phyloP scores from a whole-genome alignment of 129 eudicot genomes.

The Tagetes erecta region DNA sequence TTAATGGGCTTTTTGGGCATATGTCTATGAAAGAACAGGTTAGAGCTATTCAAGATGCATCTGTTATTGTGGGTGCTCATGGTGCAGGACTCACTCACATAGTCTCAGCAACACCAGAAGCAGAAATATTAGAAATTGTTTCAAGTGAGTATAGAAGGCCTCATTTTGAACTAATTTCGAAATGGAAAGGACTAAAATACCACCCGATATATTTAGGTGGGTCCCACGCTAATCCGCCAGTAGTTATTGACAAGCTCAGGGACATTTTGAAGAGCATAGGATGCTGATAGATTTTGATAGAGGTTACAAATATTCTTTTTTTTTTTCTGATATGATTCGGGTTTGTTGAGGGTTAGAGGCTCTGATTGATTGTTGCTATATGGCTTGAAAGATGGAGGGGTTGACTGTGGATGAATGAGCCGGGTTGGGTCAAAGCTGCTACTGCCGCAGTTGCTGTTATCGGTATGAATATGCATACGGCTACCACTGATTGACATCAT shows the following conservation, averaged over 20 bases:
- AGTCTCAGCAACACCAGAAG: constrained; percentile 67
- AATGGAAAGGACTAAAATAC: constrained; percentile 90
- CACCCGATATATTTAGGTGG: constrained; percentile 63
- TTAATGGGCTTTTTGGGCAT: constrained; percentile 84
- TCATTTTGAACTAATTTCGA: constrained; percentile 72
- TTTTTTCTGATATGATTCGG: background rate
- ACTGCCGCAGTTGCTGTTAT: constrained; percentile 13
- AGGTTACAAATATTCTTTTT: background rate
- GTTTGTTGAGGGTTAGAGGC: background rate
- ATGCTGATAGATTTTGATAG: constrained; percentile 41
- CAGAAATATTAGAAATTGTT: constrained; percentile 73
- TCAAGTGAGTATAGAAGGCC: constrained; percentile 76
- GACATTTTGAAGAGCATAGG: constrained; percentile 62
- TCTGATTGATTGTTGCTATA: background rate
- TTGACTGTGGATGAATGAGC: background rate
- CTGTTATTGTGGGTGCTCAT: constrained; percentile 88
- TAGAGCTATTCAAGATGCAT: constrained; percentile 83
- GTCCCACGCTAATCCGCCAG: constrained; percentile 56
- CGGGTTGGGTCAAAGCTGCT: background rate
- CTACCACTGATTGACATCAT: constrained; percentile 8
- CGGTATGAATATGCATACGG: background rate
- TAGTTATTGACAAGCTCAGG: constrained; percentile 54
- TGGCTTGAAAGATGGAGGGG: constrained; percentile 1
- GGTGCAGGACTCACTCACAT: constrained; percentile 98
- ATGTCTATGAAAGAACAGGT: constrained; percentile 98